Evolutionary conservation across 2,329 filamentous ascomycete genomes (phyloP).

Genomic region (Colletotrichum cuscutae): DNA sequence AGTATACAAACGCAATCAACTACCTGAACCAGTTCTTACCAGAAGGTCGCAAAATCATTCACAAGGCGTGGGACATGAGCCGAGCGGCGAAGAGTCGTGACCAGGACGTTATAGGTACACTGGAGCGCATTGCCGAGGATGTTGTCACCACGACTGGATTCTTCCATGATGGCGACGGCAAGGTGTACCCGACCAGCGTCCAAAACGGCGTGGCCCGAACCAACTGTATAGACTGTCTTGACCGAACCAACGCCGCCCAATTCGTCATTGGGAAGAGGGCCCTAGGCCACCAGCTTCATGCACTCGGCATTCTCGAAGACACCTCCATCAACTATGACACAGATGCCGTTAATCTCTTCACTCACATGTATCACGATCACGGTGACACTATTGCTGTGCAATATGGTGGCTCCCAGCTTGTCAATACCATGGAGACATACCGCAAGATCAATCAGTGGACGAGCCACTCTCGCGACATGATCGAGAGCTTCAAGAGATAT

Average conservation of each 20-base stretch:
- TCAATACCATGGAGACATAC: slow-evolving; percentile 99
- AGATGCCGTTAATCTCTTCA: slow-evolving; percentile 95
- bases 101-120: slow-evolving; percentile 91
- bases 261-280: slow-evolving; percentile 97
- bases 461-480: slow-evolving; percentile 97
- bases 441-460: slow-evolving; percentile 99
- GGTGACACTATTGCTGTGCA: slow-evolving; percentile 98
- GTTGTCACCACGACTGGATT: slow-evolving; percentile 89
- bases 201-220: slow-evolving; percentile 95
- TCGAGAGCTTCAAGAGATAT: slow-evolving; percentile 98
- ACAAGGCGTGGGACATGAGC: slow-evolving; percentile 99
- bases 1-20: slow-evolving; percentile 86
- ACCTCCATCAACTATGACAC: slow-evolving; percentile 91
- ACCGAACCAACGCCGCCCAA: slow-evolving; percentile 96
- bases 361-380: slow-evolving; percentile 98
- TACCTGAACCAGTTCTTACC: slow-evolving; percentile 97
- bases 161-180: slow-evolving; percentile 89
- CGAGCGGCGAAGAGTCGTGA: slow-evolving; percentile 91
- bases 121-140: slow-evolving; percentile 90
- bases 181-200: slow-evolving; percentile 71
- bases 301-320: slow-evolving; percentile 85
- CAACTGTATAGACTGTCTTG: slow-evolving; percentile 97
- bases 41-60: slow-evolving; percentile 83
- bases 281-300: slow-evolving; percentile 90
- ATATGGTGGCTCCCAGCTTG: slow-evolving; percentile 95